phyloP scores from a whole-genome alignment of 192 early-diverging fungal species.

The Backusella circina region DNA sequence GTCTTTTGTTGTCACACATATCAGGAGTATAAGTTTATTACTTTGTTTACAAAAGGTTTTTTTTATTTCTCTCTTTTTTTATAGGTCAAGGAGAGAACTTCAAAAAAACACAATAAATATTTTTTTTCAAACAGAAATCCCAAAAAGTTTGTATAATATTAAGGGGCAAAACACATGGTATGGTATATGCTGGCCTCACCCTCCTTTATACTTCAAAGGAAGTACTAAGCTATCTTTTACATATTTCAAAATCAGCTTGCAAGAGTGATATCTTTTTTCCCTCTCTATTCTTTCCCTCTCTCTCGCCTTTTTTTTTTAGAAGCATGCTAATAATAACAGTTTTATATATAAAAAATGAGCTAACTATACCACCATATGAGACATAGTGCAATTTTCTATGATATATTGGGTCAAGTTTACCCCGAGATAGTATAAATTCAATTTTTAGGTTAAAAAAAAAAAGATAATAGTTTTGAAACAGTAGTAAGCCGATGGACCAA shows the following conservation, averaged over 20 bases:
- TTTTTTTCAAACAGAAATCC: neutral
- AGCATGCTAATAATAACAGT: neutral
- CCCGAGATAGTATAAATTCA: neutral
- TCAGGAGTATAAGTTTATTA: neutral
- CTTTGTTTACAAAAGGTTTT: neutral
- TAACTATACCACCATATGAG: neutral
- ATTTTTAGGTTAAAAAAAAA: neutral
- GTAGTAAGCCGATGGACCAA: neutral
- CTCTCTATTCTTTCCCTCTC: neutral
- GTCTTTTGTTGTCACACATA: neutral
- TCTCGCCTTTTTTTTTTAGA: neutral
- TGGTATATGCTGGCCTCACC: neutral
- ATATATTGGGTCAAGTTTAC: neutral
- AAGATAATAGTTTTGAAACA: neutral
- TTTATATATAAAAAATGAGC: neutral
- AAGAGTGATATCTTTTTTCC: neutral
- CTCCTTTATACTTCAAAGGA: neutral
- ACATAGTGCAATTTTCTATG: neutral
- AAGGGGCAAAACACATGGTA: neutral
- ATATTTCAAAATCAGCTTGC: slow-evolving; percentile 1
- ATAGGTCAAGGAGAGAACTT: neutral
- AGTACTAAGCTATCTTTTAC: neutral
- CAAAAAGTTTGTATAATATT: neutral
- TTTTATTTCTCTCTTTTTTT: neutral
- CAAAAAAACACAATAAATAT: neutral